Conservation (phyloP, 805 yeast genomes). For the Pichia paraexigua region DNA sequence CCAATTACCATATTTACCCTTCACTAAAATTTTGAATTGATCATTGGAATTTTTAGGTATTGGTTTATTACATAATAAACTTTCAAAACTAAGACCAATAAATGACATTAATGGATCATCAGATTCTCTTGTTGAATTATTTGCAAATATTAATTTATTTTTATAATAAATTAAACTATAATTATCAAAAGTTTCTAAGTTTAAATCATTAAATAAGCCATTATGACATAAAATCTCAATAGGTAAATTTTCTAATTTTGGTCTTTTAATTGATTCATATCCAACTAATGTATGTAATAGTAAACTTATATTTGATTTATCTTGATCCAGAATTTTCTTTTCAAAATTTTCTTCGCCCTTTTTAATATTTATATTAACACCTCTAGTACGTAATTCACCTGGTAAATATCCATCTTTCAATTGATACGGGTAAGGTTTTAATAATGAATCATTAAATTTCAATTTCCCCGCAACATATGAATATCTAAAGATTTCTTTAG, state of each 20-base stretch:
- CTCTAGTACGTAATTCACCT: background rate
- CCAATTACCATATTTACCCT: constrained; percentile 10
- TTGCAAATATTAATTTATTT: constrained; percentile 8
- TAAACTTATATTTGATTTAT: constrained; percentile 4
- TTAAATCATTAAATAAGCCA: constrained; percentile 11
- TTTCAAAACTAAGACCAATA: constrained; percentile 14
- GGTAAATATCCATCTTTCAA: background rate
- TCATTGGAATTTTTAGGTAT: constrained; percentile 1
- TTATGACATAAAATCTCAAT: constrained; percentile 10
- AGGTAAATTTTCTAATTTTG: background rate
- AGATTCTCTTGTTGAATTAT: constrained; percentile 4
- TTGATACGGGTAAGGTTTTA: background rate
- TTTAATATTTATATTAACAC: background rate
- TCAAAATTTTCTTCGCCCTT: background rate
- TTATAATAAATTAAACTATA: constrained; percentile 9
- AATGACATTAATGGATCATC: constrained; percentile 6
- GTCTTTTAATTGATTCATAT: constrained; percentile 4
- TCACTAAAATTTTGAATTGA: constrained; percentile 10
- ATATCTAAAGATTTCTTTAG: constrained; percentile 5
- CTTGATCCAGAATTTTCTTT: background rate
- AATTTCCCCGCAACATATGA: background rate
- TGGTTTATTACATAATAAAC: constrained; percentile 4
- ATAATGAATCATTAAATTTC: background rate
- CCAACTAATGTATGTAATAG: constrained; percentile 6
- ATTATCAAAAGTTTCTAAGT: background rate